A percentile compares a stretch with the other conserved stretches of the same genome.
phyloP scores from a whole-genome alignment of 805 yeast species.

The Sugiyamaella marilandica region DNA sequence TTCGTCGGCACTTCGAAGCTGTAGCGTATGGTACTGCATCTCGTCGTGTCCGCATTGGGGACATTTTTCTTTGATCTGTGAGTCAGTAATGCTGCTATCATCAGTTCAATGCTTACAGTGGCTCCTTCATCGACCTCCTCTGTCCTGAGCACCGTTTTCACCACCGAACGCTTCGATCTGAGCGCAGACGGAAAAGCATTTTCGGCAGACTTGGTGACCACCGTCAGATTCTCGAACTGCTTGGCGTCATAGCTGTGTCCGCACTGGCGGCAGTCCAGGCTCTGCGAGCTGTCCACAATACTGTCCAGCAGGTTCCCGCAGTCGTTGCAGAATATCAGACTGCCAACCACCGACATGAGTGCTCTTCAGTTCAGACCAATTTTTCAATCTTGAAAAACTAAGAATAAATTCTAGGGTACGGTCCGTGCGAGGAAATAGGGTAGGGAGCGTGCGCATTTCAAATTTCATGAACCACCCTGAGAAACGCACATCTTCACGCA shows the following conservation, averaged over 20 bases:
- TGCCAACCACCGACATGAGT: conserved; percentile 94
- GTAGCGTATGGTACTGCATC: conserved; percentile 96
- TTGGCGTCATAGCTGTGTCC: conserved; percentile 38
- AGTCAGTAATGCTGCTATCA: background rate
- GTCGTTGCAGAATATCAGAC: conserved; percentile 85
- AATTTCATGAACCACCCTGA: conserved; percentile 1
- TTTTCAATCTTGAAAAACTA: background rate
- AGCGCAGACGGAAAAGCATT: conserved; percentile 91
- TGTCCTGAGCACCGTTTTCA: conserved; percentile 72
- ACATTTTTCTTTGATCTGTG: conserved; percentile 82
- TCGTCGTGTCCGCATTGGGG: conserved; percentile 98
- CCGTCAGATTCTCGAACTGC: conserved; percentile 72
- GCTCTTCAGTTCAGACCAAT: too few species aligned
- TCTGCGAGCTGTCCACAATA: conserved; percentile 41
- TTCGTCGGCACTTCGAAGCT: conserved; percentile 96
- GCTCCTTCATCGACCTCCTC: conserved; percentile 92
- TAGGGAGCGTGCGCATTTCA: background rate
- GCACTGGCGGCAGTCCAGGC: conserved; percentile 56
- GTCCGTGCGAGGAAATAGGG: background rate
- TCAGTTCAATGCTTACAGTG: conserved; percentile 37
- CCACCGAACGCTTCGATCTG: conserved; percentile 78
- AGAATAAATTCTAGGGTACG: conserved; percentile 3
- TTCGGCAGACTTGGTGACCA: conserved; percentile 79
- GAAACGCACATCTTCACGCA: background rate
- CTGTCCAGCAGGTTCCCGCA: conserved; percentile 90